Evolutionary conservation across 2,329 filamentous ascomycete species (phyloP).

Genomic region (Calonectria montana): DNA sequence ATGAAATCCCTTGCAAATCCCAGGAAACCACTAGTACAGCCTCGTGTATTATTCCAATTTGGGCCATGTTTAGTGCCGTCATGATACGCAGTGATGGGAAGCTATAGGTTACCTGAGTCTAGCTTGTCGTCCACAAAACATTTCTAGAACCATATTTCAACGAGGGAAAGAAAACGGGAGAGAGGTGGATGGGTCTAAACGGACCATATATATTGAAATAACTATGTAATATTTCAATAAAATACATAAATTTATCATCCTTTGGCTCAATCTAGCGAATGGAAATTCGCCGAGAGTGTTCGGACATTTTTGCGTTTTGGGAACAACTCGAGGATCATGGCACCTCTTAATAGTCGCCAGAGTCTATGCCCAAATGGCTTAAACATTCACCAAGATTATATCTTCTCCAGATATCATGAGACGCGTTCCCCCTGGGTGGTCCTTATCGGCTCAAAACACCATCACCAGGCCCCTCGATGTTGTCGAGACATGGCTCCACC

Average conservation of each 20-base stretch:
- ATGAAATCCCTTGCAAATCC: not conserved
- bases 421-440: not conserved
- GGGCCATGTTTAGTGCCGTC: not conserved
- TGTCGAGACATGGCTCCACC: constrained; percentile 11
- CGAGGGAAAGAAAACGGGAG: not conserved
- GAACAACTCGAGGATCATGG: not conserved
- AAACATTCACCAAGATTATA: not conserved
- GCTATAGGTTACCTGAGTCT: not conserved
- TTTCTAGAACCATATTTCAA: too few relatives aligned
- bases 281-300: not conserved
- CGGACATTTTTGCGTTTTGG: not conserved
- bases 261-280: not conserved
- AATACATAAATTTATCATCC: not conserved
- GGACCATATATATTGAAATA: not conserved
- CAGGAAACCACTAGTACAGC: not conserved
- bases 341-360: not conserved
- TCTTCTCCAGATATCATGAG: not conserved
- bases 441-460: not conserved
- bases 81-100: too few relatives aligned
- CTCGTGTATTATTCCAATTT: not conserved
- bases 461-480: constrained; percentile 12
- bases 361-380: not conserved
- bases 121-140: too few relatives aligned
- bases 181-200: not conserved
- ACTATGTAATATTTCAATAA: not conserved